These are phyloP conservation scores for Alectoria sarmentosa DNA, from an alignment of 495 filamentous ascomycete species.

Conservation along the genomic window DNA sequence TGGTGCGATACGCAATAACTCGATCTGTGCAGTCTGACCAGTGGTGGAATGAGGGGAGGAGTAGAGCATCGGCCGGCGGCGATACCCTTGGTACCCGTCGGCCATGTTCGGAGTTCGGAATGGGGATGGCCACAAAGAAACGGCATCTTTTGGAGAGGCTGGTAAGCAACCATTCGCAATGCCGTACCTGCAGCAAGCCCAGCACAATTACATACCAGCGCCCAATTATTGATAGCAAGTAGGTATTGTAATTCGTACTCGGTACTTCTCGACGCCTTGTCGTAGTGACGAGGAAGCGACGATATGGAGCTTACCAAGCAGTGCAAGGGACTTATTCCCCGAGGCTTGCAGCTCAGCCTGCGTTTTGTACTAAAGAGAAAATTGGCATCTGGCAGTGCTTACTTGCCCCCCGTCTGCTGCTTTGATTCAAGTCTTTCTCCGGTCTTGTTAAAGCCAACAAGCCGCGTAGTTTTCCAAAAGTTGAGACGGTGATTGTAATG, in stretches of 20 bases:
- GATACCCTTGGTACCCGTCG: background rate
- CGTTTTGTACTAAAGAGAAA: background rate
- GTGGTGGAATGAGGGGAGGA: background rate
- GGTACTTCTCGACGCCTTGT: background rate
- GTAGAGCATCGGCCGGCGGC: background rate
- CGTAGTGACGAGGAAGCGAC: too few relatives aligned
- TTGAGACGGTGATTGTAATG: too few relatives aligned
- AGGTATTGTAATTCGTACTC: background rate
- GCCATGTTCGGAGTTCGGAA: background rate
- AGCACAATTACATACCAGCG: background rate
- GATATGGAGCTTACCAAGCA: too few relatives aligned
- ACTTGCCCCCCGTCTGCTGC: background rate
- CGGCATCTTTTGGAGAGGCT: background rate
- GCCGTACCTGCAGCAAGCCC: slow-evolving; percentile 1
- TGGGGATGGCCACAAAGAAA: background rate
- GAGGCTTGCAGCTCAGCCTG: background rate
- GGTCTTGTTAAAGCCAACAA: background rate
- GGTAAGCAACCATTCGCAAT: background rate
- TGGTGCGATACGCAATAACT: background rate
- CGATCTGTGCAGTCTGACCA: background rate
- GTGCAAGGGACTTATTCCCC: background rate
- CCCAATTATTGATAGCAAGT: background rate
- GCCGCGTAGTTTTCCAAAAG: background rate
- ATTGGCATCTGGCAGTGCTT: background rate
- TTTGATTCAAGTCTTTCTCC: background rate